Conservation (phyloP, 352 stramenopile genomes). For the Globisporangium yorkense region DNA sequence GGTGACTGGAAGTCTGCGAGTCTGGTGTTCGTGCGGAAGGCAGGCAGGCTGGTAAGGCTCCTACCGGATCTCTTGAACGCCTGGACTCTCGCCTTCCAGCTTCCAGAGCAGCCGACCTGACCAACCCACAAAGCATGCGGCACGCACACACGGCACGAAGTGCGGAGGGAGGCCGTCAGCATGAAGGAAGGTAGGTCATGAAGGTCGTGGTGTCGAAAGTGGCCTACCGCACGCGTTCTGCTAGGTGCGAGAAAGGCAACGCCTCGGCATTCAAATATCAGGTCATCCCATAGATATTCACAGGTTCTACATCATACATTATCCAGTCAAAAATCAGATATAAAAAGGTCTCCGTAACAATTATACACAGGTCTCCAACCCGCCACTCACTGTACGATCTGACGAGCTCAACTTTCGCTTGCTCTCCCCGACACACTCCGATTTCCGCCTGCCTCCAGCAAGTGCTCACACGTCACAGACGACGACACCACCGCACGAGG, state of each 20-base stretch:
- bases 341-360: not conserved
- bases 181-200: not conserved
- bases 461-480: too few species aligned
- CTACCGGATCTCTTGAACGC: too few species aligned
- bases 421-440: not conserved
- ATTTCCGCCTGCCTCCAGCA: not conserved
- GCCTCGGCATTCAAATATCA: not conserved
- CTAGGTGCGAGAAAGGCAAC: not conserved
- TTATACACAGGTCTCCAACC: not conserved
- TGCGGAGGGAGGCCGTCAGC: not conserved
- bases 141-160: not conserved
- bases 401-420: not conserved
- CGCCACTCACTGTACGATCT: not conserved
- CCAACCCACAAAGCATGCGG: too few species aligned
- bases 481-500: too few species aligned
- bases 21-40: too few species aligned
- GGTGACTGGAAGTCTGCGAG: too few species aligned
- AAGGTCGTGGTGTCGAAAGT: not conserved
- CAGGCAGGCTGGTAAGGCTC: too few species aligned
- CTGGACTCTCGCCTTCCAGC: too few species aligned
- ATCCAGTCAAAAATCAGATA: too few species aligned
- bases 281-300: not conserved
- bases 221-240: not conserved
- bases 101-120: too few species aligned
- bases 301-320: not conserved